These are phyloP conservation scores for Tremella mesenterica DNA, from an alignment of 768 basidiomycete genomes.

Conservation along the genomic window DNA sequence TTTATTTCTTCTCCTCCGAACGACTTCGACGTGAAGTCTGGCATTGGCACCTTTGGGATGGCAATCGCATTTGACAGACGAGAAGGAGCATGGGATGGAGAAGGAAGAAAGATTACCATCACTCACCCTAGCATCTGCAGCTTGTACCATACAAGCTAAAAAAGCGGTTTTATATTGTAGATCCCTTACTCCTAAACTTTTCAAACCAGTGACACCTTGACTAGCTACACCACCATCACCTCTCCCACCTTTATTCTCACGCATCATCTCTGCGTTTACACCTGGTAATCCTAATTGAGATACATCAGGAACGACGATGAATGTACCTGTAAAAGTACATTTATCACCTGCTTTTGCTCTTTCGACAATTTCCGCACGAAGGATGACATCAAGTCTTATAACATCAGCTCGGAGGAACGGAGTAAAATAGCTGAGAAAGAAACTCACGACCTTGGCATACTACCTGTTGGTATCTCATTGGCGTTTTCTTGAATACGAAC, in stretches of 20 bases:
- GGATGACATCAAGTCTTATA: conserved; percentile 81
- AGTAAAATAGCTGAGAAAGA: background rate
- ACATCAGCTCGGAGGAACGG: background rate
- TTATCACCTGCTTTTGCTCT: conserved; percentile 99
- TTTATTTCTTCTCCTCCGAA: no score
- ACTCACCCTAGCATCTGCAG: conserved; percentile 77
- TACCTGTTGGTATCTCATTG: conserved; percentile 95
- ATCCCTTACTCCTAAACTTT: conserved; percentile 88
- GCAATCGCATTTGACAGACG: no score
- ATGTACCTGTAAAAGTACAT: conserved; percentile 93
- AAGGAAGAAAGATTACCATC: background rate
- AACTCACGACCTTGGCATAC: conserved; percentile 71
- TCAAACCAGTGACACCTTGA: conserved; percentile 83
- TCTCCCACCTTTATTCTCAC: conserved; percentile 62
- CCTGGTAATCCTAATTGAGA: conserved; percentile 91
- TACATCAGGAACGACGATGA: conserved; percentile 97
- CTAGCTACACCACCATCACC: conserved; percentile 53
- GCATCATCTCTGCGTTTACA: conserved; percentile 82
- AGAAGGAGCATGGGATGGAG: no score
- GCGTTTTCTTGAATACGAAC: conserved; percentile 98
- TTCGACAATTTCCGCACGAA: conserved; percentile 91
- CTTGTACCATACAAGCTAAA: conserved; percentile 92
- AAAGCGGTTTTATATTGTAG: conserved; percentile 98
- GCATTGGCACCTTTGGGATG: no score
- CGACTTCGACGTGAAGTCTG: no score